Conservation (phyloP, 108 stramenopile genomes). For the Cyclotella kingstonii region DNA sequence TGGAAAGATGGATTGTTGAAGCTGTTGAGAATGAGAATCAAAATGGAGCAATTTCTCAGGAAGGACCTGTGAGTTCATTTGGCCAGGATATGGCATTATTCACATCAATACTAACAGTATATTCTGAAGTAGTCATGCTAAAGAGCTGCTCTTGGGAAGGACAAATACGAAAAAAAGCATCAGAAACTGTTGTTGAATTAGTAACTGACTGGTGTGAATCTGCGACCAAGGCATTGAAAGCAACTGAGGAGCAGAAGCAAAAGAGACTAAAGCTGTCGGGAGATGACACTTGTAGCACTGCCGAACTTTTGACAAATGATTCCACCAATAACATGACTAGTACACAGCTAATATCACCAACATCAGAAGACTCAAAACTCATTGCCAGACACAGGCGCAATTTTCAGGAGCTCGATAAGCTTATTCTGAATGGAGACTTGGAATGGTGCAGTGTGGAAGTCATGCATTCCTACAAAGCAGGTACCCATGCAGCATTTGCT, state of each 20-base stretch:
- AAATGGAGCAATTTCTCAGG: conserved; percentile 4
- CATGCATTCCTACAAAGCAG: conserved; percentile 19
- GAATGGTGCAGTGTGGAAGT: conserved; percentile 42
- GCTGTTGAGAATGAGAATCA: conserved; percentile 27
- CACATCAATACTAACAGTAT: conserved; percentile 36
- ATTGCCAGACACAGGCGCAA: conserved; percentile 31
- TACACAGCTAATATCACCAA: background rate
- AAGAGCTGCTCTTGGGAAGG: conserved; percentile 63
- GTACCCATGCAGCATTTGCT: conserved; percentile 22
- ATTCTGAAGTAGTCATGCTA: conserved; percentile 57
- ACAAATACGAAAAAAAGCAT: conserved; percentile 59
- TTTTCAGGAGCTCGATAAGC: conserved; percentile 35
- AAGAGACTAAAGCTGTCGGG: conserved; percentile 38
- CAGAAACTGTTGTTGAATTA: conserved; percentile 59
- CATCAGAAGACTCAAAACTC: conserved; percentile 1
- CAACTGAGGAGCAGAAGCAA: conserved; percentile 54
- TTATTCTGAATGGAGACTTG: conserved; percentile 25
- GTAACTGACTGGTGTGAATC: conserved; percentile 60
- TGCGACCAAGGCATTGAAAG: conserved; percentile 62
- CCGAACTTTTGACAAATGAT: background rate
- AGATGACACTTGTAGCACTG: background rate
- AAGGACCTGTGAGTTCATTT: background rate
- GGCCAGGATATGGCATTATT: conserved; percentile 1
- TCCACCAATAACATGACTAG: background rate
- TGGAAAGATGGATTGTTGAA: conserved; percentile 75